Base-by-base conservation (phyloP, 352 stramenopile genomes). In the Globisporangium middletonii region DNA sequence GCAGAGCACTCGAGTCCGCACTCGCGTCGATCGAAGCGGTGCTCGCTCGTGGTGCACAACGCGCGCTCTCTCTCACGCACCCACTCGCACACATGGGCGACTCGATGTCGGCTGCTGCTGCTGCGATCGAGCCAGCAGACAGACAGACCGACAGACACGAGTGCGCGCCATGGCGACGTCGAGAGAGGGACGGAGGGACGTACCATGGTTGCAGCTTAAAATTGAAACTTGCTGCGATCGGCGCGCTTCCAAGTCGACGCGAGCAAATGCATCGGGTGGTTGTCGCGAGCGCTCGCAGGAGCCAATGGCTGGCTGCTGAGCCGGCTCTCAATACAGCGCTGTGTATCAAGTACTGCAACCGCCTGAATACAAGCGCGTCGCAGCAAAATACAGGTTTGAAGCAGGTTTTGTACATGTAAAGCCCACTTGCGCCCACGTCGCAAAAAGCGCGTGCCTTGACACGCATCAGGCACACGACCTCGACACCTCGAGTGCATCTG, bases 181-280 rank as follows among this genome's bases (percentile, higher is more conserved):
- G 27, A 52, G 16, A 52, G 19, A 28, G 47, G 50, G 55, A 61
- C 16, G 48, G 33, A 62, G 53, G 57, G 50, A 78, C 81, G 65
- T 88, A 92, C 81, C 81, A 92, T 91, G 76, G 86, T 92, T 81
- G 69, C 79, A 72, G 78, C 77, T 88, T 87, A 83, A 83, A 86
- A 86, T 85, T 85, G 74, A 85, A 87, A 87, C 74, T 89, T 92
- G 77, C 81, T 11, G 33, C 33, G 33, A 38, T 38, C 33, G 33
- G 30, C 4, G 30, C 30, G 4, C 30, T 8, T 9, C 4, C 30
- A 38, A 38, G 33, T 12, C 30, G 33, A 13, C 33, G 9, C 33
- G 33, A 38, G 33, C 6, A 6, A 9, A 38, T 9, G 30, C 42
- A 57, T 49, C 26, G 67, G 58, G 62, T 78, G 74, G 33, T 38